phyloP scores from a whole-genome alignment of 106 monocot species.

The Platanthera guangdongensis region DNA sequence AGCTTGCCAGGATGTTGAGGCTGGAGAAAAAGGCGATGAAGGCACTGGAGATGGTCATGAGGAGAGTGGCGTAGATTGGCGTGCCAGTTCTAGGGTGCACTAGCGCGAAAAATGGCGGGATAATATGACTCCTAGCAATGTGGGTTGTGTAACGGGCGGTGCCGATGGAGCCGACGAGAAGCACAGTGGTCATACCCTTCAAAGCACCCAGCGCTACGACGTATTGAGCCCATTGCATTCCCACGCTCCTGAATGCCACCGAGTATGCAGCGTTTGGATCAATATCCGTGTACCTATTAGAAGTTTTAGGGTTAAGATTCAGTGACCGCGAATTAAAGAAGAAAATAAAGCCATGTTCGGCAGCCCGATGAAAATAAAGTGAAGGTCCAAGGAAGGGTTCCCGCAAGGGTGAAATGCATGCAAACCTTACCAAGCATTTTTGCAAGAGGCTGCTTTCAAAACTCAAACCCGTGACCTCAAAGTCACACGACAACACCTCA shows the following conservation, averaged over 20 bases:
- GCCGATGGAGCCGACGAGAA: constrained; percentile 51
- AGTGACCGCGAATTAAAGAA: no score
- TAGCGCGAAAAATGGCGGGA: constrained; percentile 48
- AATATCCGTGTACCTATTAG: constrained; percentile 32
- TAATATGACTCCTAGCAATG: constrained; percentile 54
- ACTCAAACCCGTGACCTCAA: no score
- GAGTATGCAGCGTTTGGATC: constrained; percentile 66
- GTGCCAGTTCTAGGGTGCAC: constrained; percentile 57
- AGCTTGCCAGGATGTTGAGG: constrained; percentile 41
- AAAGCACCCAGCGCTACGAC: constrained; percentile 72
- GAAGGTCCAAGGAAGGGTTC: no score
- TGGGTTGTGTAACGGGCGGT: constrained; percentile 56
- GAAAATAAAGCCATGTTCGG: no score
- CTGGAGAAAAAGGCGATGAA: constrained; percentile 51
- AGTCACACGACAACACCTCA: no score
- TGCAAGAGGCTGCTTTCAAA: no score
- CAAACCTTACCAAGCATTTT: no score
- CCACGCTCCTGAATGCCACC: constrained; percentile 53
- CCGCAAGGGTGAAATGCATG: no score
- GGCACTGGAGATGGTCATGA: constrained; percentile 26
- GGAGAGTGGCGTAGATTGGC: constrained; percentile 40
- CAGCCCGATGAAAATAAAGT: no score
- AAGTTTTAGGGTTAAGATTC: no score
- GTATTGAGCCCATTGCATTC: constrained; percentile 79
- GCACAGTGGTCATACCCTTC: constrained; percentile 82